Conservation (phyloP, 225 moss, liverwort and hornwort species). For the Neckera pumila region DNA sequence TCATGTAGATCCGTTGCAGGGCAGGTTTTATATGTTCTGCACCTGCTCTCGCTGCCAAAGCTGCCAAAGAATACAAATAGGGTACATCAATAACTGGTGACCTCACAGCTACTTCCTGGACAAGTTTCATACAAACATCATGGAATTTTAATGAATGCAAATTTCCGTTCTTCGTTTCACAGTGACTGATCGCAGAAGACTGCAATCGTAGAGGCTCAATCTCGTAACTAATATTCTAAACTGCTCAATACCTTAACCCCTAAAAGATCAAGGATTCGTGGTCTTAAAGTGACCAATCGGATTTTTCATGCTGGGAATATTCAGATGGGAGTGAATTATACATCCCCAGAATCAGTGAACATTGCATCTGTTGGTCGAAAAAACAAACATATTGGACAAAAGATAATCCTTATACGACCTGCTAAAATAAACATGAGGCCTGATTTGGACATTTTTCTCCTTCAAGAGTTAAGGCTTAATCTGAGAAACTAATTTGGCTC, state of each 20-base stretch:
- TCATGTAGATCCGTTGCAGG: conserved; percentile 81
- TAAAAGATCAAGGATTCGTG: background rate
- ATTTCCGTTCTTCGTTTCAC: background rate
- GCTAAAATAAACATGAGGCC: background rate
- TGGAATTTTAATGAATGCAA: background rate
- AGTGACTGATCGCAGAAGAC: background rate
- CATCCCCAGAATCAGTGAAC: background rate
- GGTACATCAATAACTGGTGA: background rate
- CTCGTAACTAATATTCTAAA: background rate
- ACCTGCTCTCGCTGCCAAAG: conserved; percentile 75
- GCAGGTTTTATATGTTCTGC: conserved; percentile 74
- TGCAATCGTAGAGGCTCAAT: background rate
- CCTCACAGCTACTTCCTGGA: background rate
- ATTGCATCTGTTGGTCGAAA: background rate
- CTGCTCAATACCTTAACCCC: background rate
- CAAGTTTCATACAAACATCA: background rate
- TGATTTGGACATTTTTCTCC: background rate
- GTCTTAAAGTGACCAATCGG: background rate
- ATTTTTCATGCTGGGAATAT: background rate
- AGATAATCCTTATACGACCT: background rate
- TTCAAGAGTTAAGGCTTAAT: background rate
- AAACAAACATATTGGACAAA: background rate
- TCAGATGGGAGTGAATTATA: background rate
- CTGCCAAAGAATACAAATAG: conserved; percentile 25
- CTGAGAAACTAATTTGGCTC: background rate